Base-by-base conservation (phyloP, 2,329 filamentous ascomycete species). In the Pseudocercospora fijiensis region DNA sequence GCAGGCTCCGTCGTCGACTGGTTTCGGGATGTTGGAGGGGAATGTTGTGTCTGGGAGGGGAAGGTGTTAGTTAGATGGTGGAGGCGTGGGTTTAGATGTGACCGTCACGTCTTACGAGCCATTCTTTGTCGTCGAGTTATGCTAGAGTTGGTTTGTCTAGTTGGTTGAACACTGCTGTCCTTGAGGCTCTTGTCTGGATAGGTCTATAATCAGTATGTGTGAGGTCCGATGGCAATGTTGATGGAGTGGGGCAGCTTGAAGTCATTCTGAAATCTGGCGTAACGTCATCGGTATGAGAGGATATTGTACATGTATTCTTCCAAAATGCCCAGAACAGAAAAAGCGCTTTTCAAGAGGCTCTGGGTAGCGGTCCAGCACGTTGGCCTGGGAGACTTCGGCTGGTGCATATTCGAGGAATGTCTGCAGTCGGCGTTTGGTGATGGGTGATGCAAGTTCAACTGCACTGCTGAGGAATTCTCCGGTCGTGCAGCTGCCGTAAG, bases 371-470 rank as follows among this genome's bases (percentile, higher is more conserved):
- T 78, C 74, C 13, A 79, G 76, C 55, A 87, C 77, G n/a, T 18
- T 26, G 1, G 20, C 16, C n/a, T 85, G 78, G 0, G 78, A 72
- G 1, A 80, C 73, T 1, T 37, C 70, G 45, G 55, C 52, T 0
- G 57, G 27, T 4, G 64, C 62, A 51, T 63, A n/a, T 10, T 55
- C 27, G 11, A 60, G 52, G 6, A 87, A 73, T 0, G 80, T 74
- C 30, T 78, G 75, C 16, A 87, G 57, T 18, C 65, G 59, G 9
- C 63, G 59, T 18, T 66, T 65, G 7, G 88, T 91, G 57, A 63
- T 41, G 1, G 88, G 88, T 0, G 88, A 87, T 67, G 90, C 84
- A 1, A 92, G 80, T 75, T 92, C 90, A 1, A 92, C 86, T n/a
- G 59, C 41, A 86, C 85, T 27, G 90, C 82, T 68, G 88, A 83